Conservation (phyloP, 805 yeast species). For the Ogataea saltuana region DNA sequence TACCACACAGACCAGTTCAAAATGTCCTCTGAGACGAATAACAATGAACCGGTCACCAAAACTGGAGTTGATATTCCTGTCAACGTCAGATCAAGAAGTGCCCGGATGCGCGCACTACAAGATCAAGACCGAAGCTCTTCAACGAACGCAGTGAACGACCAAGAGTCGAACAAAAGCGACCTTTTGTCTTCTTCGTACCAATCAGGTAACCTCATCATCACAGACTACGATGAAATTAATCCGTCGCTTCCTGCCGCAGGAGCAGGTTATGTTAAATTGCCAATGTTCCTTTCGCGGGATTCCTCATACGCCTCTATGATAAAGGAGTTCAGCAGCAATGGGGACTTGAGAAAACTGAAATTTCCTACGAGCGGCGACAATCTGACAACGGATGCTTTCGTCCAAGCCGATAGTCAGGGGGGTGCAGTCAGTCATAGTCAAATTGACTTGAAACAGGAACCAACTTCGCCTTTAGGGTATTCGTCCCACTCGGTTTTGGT, state of each 20-base stretch:
- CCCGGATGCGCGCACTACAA: not conserved
- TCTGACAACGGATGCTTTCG: not conserved
- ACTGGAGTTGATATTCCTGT: not conserved
- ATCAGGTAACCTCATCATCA: conserved; percentile 1
- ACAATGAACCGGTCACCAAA: not conserved
- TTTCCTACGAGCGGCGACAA: conserved; percentile 4
- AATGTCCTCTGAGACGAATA: too few relatives aligned
- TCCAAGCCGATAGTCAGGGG: not conserved
- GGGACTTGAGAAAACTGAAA: conserved; percentile 11
- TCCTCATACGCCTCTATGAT: conserved; percentile 10
- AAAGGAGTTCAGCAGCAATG: conserved; percentile 8
- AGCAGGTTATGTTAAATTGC: conserved; percentile 2
- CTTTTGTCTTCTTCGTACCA: conserved; percentile 6
- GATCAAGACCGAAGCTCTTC: conserved; percentile 4
- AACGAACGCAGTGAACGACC: conserved; percentile 10
- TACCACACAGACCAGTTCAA: not conserved
- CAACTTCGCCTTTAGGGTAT: not conserved
- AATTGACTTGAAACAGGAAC: too few relatives aligned
- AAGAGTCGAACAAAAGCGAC: conserved; percentile 13
- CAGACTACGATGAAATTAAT: not conserved
- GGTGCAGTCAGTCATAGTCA: too few relatives aligned
- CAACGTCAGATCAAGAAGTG: not conserved
- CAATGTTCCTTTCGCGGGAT: conserved; percentile 7
- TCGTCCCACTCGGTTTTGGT: not conserved
- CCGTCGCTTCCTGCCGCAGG: not conserved